Conservation (phyloP, 2,329 filamentous ascomycete genomes). For the Pestalotiopsis sp. region DNA sequence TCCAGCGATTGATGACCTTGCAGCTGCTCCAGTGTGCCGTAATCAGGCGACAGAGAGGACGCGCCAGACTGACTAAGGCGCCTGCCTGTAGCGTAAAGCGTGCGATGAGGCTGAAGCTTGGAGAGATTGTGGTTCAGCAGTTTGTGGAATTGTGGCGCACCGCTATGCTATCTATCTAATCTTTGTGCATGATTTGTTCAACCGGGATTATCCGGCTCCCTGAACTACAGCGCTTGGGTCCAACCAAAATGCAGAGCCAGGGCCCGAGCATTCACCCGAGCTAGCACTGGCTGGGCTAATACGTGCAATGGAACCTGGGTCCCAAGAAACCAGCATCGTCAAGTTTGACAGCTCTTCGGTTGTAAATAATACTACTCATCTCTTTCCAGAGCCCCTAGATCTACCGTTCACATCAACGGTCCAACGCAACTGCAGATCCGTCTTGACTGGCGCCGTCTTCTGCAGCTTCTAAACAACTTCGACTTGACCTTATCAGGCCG, state of each 20-base stretch:
- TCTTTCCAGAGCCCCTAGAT: constrained; percentile 1
- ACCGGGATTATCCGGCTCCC: constrained; percentile 6
- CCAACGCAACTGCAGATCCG: not conserved
- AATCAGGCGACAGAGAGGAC: constrained; percentile 12
- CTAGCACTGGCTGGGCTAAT: constrained; percentile 1
- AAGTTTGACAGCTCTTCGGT: constrained; percentile 5
- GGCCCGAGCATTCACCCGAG: constrained; percentile 5
- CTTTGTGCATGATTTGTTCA: not conserved
- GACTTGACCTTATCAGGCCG: not conserved
- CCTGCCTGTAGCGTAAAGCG: not conserved
- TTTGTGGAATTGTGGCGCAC: not conserved
- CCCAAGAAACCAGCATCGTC: not conserved
- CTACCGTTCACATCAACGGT: constrained; percentile 7
- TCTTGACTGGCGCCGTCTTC: constrained; percentile 4
- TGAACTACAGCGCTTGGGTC: not conserved
- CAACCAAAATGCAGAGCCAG: not conserved
- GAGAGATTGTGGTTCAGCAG: not conserved
- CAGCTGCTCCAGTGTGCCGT: constrained; percentile 4
- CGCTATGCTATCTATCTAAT: not conserved
- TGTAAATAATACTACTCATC: constrained; percentile 7
- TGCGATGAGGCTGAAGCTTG: not conserved
- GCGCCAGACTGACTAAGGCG: constrained; percentile 9
- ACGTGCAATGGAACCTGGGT: not conserved
- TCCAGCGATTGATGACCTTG: constrained; percentile 2
- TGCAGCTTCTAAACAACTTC: not conserved